Evolutionary conservation across 1,139 yeast species (phyloP), one percentile per base, ranked within the genome.

Genomic region (Geotrichum citri-aurantii): DNA sequence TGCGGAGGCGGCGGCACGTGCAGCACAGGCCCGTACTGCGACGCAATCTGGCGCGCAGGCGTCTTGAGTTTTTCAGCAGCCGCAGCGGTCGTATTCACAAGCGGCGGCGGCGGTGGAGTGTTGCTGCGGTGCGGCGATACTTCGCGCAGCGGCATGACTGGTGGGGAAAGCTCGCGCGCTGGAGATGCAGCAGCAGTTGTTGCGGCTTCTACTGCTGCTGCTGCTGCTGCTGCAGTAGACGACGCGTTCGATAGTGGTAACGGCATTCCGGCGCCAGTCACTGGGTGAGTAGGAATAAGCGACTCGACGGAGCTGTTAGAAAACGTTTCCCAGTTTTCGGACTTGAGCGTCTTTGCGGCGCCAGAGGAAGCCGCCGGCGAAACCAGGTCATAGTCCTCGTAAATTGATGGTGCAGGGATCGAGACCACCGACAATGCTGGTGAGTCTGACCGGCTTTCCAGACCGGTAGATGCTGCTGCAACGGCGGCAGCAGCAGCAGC

Each of bases 291-390:
- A 56, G 50, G 40, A 52, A 42, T 2, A 48, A 37, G 17, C 51
- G 51, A n/a, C 47, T 57, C 50, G n/a, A 54, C 12, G 5, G 59
- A 57, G 21, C 54, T 53, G n/a, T 48, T 51, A 3, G 59, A 57
- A 31, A 48, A 57, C 12, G 53, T 31, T 17, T 54, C 59, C 59
- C 59, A 57, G 52, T 57, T 57, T 24, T 57, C 59, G 2, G 59
- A 47, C 29, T 40, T 48, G 1, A n/a, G 50, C 11, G 14, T 12
- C 21, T 44, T 29, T 42, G 55, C 17, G 26, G 49, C 19, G n/a
- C 19, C n/a, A 52, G 40, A 3, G n/a, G 50, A 29, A 11, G 47
- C 26, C n/a, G 54, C 33, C 23, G 49, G 49, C 10, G 49, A 40
- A 17, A 14, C 31, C 19, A 52, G 54, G 29, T 42, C 26, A 5